phyloP scores from a whole-genome alignment of 2,329 filamentous ascomycete genomes.

The Gaeumannomyces sp. region DNA sequence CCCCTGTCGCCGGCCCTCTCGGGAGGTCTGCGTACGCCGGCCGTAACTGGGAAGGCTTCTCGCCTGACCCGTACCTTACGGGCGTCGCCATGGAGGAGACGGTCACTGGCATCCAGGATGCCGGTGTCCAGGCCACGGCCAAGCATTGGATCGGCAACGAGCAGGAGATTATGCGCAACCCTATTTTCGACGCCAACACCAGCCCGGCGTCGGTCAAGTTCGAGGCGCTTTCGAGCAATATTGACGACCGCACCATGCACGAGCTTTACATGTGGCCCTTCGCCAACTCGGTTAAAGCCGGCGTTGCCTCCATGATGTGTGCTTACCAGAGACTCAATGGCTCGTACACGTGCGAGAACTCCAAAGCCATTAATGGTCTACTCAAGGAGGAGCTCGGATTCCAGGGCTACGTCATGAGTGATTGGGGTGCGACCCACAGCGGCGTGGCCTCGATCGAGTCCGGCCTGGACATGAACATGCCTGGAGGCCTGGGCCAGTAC shows the following conservation, averaged over 20 bases:
- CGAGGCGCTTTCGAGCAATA: slow-evolving; percentile 53
- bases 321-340: slow-evolving; percentile 72
- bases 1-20: slow-evolving; percentile 40
- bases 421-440: slow-evolving; percentile 29
- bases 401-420: slow-evolving; percentile 75
- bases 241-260: slow-evolving; percentile 65
- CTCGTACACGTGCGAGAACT: slow-evolving; percentile 71
- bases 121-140: slow-evolving; percentile 71
- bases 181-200: slow-evolving; percentile 25
- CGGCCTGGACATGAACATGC: slow-evolving; percentile 48
- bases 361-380: slow-evolving; percentile 62
- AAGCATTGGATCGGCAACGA: slow-evolving; percentile 70
- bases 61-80: slow-evolving; percentile 66
- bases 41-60: slow-evolving; percentile 76
- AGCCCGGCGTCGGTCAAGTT: slow-evolving; percentile 39
- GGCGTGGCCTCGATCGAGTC: slow-evolving; percentile 36
- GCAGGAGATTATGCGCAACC: slow-evolving; percentile 47
- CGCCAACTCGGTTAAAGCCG: slow-evolving; percentile 60
- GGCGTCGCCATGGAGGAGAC: slow-evolving; percentile 58
- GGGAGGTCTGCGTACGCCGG: slow-evolving; percentile 41
- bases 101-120: slow-evolving; percentile 69
- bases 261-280: slow-evolving; percentile 72
- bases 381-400: slow-evolving; percentile 73
- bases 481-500: slow-evolving; percentile 31
- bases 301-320: slow-evolving; percentile 57